Conservation (phyloP, 1,139 yeast species). For the Blastobotrys proliferans region DNA sequence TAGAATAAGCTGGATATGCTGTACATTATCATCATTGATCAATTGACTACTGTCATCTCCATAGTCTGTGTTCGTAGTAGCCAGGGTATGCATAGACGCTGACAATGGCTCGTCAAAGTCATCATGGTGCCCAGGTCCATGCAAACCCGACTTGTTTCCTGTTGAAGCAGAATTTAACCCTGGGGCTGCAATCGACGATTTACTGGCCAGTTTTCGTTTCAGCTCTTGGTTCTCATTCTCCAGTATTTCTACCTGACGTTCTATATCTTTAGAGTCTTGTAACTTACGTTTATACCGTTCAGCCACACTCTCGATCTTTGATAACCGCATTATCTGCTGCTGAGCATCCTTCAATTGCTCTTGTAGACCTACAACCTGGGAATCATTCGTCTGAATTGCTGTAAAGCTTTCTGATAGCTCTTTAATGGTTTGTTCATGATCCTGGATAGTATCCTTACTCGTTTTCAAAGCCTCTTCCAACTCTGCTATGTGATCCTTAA, state of each 20-base stretch:
- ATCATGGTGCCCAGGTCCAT: too few relatives aligned
- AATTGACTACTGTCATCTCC: too few relatives aligned
- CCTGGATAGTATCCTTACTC: conserved; percentile 4
- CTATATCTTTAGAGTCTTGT: conserved; percentile 17
- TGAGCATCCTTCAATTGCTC: conserved; percentile 17
- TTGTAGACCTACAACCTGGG: conserved; percentile 9
- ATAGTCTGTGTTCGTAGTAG: too few relatives aligned
- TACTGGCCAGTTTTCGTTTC: conserved; percentile 12
- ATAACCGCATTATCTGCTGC: conserved; percentile 13
- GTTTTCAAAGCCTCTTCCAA: conserved; percentile 16
- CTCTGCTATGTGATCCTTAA: conserved; percentile 13
- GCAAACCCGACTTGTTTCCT: too few relatives aligned
- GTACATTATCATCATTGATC: too few relatives aligned
- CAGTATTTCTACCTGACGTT: conserved; percentile 16
- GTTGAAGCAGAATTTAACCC: too few relatives aligned
- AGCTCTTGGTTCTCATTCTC: conserved; percentile 18
- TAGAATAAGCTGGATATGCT: neutral
- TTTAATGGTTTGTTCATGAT: conserved; percentile 15
- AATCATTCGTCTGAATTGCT: neutral
- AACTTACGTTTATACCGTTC: conserved; percentile 21
- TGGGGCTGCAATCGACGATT: too few relatives aligned
- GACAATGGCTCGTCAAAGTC: too few relatives aligned
- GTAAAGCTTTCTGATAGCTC: conserved; percentile 13
- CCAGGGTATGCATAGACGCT: too few relatives aligned
- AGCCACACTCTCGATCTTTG: conserved; percentile 19